Conservation (phyloP, 805 yeast genomes). For the Lipomyces japonicus region DNA sequence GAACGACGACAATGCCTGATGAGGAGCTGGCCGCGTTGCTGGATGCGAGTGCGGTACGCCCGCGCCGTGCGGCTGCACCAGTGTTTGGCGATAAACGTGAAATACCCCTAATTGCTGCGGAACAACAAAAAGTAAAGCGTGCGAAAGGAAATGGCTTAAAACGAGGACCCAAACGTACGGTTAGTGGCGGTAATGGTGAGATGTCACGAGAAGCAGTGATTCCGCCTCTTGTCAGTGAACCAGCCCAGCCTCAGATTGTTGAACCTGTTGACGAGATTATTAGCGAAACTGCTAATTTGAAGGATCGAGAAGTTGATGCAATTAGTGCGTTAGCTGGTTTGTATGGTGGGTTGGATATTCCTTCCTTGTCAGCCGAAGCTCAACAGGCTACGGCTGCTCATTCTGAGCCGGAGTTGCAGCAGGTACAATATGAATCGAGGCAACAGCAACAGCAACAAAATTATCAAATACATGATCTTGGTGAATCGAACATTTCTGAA, state of each 20-base stretch:
- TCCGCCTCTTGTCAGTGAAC: not conserved
- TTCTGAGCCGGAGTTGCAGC: not conserved
- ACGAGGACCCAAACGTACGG: not conserved
- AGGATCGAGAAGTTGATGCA: conserved; percentile 30
- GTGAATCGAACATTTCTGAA: not conserved
- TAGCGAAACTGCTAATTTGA: conserved; percentile 16
- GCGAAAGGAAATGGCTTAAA: conserved; percentile 10
- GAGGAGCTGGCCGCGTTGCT: conserved; percentile 26
- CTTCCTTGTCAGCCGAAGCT: not conserved
- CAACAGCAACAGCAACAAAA: conserved; percentile 12
- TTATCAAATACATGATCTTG: conserved; percentile 4
- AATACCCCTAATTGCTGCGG: not conserved
- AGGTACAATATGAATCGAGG: not conserved
- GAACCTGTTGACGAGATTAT: conserved; percentile 1
- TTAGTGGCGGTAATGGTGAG: not conserved
- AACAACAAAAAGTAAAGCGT: conserved; percentile 14
- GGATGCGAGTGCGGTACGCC: conserved; percentile 20
- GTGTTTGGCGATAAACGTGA: conserved; percentile 26
- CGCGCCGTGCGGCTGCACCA: conserved; percentile 32
- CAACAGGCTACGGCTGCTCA: not conserved
- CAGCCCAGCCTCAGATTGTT: not conserved
- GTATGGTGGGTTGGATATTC: conserved; percentile 22
- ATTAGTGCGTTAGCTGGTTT: conserved; percentile 31
- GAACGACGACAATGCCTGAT: conserved; percentile 16
- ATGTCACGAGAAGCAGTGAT: not conserved